Base-by-base conservation (phyloP, 495 filamentous ascomycete genomes). In the Penicillium soppii region DNA sequence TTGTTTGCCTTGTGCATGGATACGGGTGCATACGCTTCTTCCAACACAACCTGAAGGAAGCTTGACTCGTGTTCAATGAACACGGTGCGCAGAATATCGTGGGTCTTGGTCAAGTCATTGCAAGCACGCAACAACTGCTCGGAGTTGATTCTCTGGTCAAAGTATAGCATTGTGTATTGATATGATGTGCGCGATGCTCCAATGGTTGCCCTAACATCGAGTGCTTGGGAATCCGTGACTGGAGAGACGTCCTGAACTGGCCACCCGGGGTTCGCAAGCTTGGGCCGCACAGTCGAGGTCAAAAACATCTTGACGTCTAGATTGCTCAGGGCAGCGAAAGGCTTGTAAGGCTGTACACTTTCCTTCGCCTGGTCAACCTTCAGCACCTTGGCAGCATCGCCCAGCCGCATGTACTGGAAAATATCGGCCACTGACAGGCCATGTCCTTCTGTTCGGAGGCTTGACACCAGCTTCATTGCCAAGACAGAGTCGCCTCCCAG, bases 11-110 rank as follows among this genome's bases (percentile, higher is more conserved):
- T 27, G 16, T 66, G 58, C 47, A 30, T 57, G 17, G 48, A 32
- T 15, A 81, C 52, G 1, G 74, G 63, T 1, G 56, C 57, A 0
- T 70, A 36, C 0, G 84, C 58, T 0, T 69, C 36, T 4, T 79
- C 61, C 5, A 88, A 56, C 1, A 85, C 73, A 32, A 85, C 80
- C 36, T 80, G 75, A 37, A 78, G 75, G 59, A 75, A 78, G 5
- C 50, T 51, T 1, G 59, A 68, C 19, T 68, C 65, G 47, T 72
- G 51, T 45, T 80, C 66, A n/a, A 87, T 66, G 52, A 86, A 88
- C 1, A 87, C 78, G 0, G 85, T 87, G 15, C 84, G 79, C 7
- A 88, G 67, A 21, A 88, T 82, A 21, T 85, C 80, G 62, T 82
- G 82, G n/a, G 67, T 62, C 9, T 70, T 65, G 20, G 82, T 71